A percentile compares a stretch with the other conserved stretches of the same genome.
Evolutionary conservation across 2,329 filamentous ascomycete species (phyloP).

Genomic region (Ophiostoma australiae): DNA sequence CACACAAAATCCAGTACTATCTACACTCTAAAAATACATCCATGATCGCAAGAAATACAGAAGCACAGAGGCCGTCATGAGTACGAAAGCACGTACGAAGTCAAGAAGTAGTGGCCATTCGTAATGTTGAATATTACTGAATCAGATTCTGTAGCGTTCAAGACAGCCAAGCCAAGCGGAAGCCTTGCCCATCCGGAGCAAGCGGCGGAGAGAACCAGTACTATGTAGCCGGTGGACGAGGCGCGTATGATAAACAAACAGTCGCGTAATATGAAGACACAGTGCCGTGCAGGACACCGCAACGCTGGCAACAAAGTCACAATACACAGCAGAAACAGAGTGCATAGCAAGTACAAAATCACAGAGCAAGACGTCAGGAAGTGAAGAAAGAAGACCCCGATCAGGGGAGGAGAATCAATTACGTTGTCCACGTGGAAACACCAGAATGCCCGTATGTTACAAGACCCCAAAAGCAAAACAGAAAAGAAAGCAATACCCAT

Average conservation of each 20-base stretch:
- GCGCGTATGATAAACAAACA: not conserved
- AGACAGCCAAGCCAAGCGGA: too few species aligned
- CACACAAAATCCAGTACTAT: too few species aligned
- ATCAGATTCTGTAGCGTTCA: too few species aligned
- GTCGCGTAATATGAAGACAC: too few species aligned
- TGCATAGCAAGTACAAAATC: not conserved
- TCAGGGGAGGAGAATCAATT: constrained; percentile 26
- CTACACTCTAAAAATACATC: too few species aligned
- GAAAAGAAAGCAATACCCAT: constrained; percentile 30
- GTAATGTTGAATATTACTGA: too few species aligned
- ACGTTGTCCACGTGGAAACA: constrained; percentile 30
- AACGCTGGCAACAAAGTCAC: not conserved
- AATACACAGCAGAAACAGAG: not conserved
- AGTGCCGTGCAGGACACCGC: not conserved
- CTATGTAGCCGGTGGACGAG: not conserved
- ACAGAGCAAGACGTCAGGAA: not conserved
- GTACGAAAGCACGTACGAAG: too few species aligned
- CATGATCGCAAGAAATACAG: too few species aligned
- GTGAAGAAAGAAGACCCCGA: not conserved
- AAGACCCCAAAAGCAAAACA: constrained; percentile 26
- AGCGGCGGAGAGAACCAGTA: too few species aligned
- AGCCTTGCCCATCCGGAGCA: too few species aligned
- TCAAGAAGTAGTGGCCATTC: too few species aligned
- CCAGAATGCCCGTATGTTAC: constrained; percentile 32
- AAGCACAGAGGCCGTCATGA: too few species aligned